Percentiles rank a stretch among this genome's conserved stretches.
Conservation (phyloP, 768 basidiomycete genomes). For the Serendipita sp. region DNA sequence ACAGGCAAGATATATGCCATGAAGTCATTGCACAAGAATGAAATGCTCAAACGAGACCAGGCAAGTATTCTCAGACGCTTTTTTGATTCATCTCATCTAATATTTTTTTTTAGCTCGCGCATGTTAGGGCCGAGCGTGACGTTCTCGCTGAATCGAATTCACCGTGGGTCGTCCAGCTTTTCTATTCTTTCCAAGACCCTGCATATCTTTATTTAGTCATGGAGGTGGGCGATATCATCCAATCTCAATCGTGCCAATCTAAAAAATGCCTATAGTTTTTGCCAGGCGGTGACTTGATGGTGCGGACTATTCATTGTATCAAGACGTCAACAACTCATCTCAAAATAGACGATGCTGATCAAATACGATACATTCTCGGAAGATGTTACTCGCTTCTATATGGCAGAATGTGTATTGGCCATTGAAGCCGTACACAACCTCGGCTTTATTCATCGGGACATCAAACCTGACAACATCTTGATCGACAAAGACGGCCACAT, state of each 20-base stretch:
- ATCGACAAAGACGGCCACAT: slow-evolving; percentile 96
- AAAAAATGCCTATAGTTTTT: slow-evolving; percentile 35
- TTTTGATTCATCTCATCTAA: background rate
- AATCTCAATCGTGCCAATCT: background rate
- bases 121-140: slow-evolving; percentile 94
- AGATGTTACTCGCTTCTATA: slow-evolving; percentile 95
- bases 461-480: slow-evolving; percentile 97
- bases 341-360: slow-evolving; percentile 69
- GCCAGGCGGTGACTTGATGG: slow-evolving; percentile 93
- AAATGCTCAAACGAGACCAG: slow-evolving; percentile 99
- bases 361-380: slow-evolving; percentile 99
- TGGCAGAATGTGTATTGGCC: slow-evolving; percentile 94
- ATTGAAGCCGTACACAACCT: slow-evolving; percentile 96
- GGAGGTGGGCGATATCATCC: slow-evolving; percentile 31
- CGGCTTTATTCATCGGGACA: slow-evolving; percentile 98
- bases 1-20: slow-evolving; percentile 98
- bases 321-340: background rate
- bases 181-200: slow-evolving; percentile 95
- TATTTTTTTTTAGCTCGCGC: slow-evolving; percentile 51
- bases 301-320: background rate
- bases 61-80: slow-evolving; percentile 24
- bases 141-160: slow-evolving; percentile 92
- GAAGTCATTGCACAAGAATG: slow-evolving; percentile 93
- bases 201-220: slow-evolving; percentile 90
- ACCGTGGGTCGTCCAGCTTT: slow-evolving; percentile 91